phyloP scores from a whole-genome alignment of 257 asterid genomes.

The Cruciata laevipes region DNA sequence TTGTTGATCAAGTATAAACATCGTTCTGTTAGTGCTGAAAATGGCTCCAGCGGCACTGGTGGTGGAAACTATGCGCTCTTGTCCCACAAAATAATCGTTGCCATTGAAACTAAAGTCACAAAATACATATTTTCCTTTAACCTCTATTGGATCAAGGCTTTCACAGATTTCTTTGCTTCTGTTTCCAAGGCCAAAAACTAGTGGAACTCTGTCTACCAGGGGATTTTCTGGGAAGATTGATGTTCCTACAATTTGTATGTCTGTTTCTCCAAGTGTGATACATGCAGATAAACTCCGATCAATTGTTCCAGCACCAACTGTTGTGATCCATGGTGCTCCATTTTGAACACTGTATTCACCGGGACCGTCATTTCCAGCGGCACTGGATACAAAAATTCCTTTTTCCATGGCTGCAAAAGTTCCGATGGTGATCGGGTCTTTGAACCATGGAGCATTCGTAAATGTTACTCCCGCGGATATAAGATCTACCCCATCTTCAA shows the following conservation, averaged over 20 bases:
- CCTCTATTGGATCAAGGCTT: constrained; percentile 7
- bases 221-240: constrained; percentile 18
- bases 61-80: too few relatives aligned
- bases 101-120: constrained; percentile 9
- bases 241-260: constrained; percentile 1
- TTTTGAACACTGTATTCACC: constrained; percentile 1
- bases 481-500: constrained; percentile 19
- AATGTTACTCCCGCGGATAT: constrained; percentile 8
- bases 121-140: constrained; percentile 9
- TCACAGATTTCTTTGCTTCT: constrained; percentile 15
- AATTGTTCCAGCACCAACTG: constrained; percentile 18
- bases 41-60: constrained; percentile 13
- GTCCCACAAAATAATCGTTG: too few relatives aligned
- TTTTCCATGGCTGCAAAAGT: constrained; percentile 12
- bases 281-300: constrained; percentile 16
- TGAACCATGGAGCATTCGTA: constrained; percentile 3
- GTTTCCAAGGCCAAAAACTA: constrained; percentile 8
- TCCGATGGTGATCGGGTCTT: constrained; percentile 16
- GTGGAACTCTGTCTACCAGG: constrained; percentile 7
- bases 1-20: too few relatives aligned
- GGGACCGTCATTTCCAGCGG: constrained; percentile 20
- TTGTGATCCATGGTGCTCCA: constrained; percentile 20
- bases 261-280: constrained; percentile 10
- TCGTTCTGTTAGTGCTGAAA: constrained; percentile 5
- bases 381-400: constrained; percentile 15